Evolutionary conservation across 768 basidiomycete species (phyloP).

Genomic region (Hericium coralloides): DNA sequence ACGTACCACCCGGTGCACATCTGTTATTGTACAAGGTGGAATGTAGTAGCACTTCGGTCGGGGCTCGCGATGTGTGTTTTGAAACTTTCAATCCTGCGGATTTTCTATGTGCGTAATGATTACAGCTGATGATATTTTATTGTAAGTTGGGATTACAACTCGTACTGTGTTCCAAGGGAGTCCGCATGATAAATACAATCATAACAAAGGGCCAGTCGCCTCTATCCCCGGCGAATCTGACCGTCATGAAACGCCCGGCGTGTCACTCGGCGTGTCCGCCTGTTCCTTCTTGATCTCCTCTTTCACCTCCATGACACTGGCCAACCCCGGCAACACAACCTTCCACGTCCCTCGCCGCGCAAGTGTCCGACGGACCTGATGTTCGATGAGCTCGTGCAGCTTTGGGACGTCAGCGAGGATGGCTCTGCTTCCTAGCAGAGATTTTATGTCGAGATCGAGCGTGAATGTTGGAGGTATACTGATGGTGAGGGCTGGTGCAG

Average conservation of each 20-base stretch:
- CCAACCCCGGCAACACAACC: constrained; percentile 57
- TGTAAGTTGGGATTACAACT: too few relatives aligned
- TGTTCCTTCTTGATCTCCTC: constrained; percentile 23
- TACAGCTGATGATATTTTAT: too few relatives aligned
- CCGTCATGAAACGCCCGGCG: not conserved
- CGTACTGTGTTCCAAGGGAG: too few relatives aligned
- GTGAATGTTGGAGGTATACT: constrained; percentile 81
- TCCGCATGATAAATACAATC: not conserved
- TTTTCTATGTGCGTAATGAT: too few relatives aligned
- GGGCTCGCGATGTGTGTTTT: too few relatives aligned
- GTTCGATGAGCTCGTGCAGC: constrained; percentile 87
- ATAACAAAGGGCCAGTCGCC: not conserved
- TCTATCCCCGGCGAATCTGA: not conserved
- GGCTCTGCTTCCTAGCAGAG: constrained; percentile 92
- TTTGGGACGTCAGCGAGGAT: constrained; percentile 97
- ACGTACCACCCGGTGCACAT: too few relatives aligned
- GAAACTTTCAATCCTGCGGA: too few relatives aligned
- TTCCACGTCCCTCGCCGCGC: constrained; percentile 49
- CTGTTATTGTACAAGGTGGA: too few relatives aligned
- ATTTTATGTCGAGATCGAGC: constrained; percentile 80
- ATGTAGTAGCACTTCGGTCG: too few relatives aligned
- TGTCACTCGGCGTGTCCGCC: not conserved
- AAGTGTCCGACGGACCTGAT: constrained; percentile 39
- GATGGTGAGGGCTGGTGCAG: constrained; percentile 55
- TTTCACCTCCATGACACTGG: constrained; percentile 21